Conservation (phyloP, 2,329 filamentous ascomycete species). For the Fusarium tuaranense region DNA sequence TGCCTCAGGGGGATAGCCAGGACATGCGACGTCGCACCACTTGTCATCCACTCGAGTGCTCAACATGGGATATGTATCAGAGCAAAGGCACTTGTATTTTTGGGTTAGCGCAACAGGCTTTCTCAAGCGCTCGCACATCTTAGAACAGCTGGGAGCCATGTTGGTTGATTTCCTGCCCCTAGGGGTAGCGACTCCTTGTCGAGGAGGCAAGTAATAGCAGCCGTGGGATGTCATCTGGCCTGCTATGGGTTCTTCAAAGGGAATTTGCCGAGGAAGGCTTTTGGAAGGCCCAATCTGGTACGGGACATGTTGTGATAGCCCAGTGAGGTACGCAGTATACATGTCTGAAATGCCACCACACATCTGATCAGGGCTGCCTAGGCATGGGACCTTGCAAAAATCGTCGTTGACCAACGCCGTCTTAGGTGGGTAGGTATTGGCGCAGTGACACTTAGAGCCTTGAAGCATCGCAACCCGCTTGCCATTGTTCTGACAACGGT, state of each 20-base stretch:
- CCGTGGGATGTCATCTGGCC: neutral
- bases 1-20: neutral
- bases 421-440: neutral
- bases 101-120: neutral
- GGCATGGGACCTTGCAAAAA: neutral
- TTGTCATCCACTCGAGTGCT: neutral
- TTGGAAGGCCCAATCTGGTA: neutral
- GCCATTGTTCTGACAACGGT: neutral
- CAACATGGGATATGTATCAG: slow-evolving; percentile 3
- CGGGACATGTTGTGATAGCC: neutral
- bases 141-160: neutral
- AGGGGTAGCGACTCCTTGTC: no score
- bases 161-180: neutral
- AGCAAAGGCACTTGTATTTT: neutral
- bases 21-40: neutral
- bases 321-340: neutral
- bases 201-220: slow-evolving; percentile 1
- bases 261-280: neutral
- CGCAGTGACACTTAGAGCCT: slow-evolving; percentile 1
- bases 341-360: slow-evolving; percentile 4
- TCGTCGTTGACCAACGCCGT: accelerated
- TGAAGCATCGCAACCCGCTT: neutral
- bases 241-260: neutral
- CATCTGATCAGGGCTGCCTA: neutral
- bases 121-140: neutral